A percentile compares a stretch with the other conserved stretches of the same genome.
These are phyloP conservation scores for Termitomyces sp. DNA, from an alignment of 768 basidiomycete species.

Conservation along the genomic window DNA sequence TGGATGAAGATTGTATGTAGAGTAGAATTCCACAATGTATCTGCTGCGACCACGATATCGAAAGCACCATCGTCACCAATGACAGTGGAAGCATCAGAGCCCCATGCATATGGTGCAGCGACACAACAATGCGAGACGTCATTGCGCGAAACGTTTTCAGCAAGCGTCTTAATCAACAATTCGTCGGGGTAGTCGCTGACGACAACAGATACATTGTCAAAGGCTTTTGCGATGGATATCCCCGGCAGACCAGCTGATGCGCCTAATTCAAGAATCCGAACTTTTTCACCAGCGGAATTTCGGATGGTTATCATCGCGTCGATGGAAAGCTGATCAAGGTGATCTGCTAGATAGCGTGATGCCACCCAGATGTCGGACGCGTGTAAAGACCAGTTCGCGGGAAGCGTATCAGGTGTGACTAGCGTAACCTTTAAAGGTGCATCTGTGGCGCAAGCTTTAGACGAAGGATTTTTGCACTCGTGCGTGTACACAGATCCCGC, in stretches of 20 bases:
- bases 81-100: constrained; percentile 36
- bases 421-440: constrained; percentile 31
- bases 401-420: constrained; percentile 56
- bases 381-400: constrained; percentile 70
- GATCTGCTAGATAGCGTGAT: constrained; percentile 61
- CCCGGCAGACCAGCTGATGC: constrained; percentile 72
- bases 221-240: constrained; percentile 53
- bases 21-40: constrained; percentile 74
- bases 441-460: constrained; percentile 10
- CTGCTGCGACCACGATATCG: constrained; percentile 66
- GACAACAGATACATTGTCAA: constrained; percentile 35
- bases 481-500: constrained; percentile 51
- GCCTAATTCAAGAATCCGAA: constrained; percentile 61
- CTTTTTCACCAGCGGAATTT: constrained; percentile 1
- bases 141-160: constrained; percentile 52
- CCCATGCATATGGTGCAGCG: constrained; percentile 62
- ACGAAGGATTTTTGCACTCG: constrained; percentile 15
- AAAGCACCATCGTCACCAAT: constrained; percentile 30
- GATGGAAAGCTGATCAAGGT: constrained; percentile 31
- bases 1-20: constrained; percentile 48
- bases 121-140: constrained; percentile 39
- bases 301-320: constrained; percentile 1
- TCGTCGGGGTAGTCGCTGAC: constrained; percentile 72
- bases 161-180: constrained; percentile 48
- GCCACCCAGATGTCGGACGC: constrained; percentile 75